phyloP scores from a whole-genome alignment of 371 early-diverging fungal species.

The Rhizopus microsporus region DNA sequence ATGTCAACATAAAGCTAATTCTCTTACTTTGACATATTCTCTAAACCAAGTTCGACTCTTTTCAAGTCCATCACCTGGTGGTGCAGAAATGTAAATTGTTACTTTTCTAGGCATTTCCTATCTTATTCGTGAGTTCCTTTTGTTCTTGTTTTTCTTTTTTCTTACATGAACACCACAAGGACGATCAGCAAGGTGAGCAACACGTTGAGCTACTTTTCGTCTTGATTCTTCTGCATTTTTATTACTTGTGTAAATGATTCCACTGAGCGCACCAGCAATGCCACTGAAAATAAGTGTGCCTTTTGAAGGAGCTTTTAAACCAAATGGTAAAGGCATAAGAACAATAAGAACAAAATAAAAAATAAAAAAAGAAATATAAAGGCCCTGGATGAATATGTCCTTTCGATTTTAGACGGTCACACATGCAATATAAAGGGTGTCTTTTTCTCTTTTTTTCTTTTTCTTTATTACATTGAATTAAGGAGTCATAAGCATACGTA shows the following conservation, averaged over 20 bases:
- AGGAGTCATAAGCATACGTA: slow-evolving; percentile 67
- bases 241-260: slow-evolving; percentile 56
- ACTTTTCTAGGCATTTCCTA: slow-evolving; percentile 71
- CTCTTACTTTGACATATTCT: slow-evolving; percentile 65
- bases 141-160: slow-evolving; percentile 2
- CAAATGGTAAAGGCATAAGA: slow-evolving; percentile 36
- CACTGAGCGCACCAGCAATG: slow-evolving; percentile 50
- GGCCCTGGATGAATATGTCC: slow-evolving; percentile 6
- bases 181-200: slow-evolving; percentile 58
- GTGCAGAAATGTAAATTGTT: slow-evolving; percentile 61
- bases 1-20: background rate
- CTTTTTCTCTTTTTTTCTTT: background rate
- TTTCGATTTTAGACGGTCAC: background rate
- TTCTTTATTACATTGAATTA: background rate
- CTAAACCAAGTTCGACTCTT: slow-evolving; percentile 68
- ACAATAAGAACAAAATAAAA: background rate
- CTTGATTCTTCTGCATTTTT: slow-evolving; percentile 52
- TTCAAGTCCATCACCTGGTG: slow-evolving; percentile 69
- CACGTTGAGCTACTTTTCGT: slow-evolving; percentile 48
- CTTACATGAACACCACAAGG: slow-evolving; percentile 60
- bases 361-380: slow-evolving; percentile 6
- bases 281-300: slow-evolving; percentile 61
- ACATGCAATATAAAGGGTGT: background rate
- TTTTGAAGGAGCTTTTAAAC: slow-evolving; percentile 51
- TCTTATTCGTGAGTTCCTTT: background rate